A percentile compares a stretch with the other conserved stretches of the same genome.
Conservation (phyloP, 2,329 filamentous ascomycete species). For the Alternaria gaisen region DNA sequence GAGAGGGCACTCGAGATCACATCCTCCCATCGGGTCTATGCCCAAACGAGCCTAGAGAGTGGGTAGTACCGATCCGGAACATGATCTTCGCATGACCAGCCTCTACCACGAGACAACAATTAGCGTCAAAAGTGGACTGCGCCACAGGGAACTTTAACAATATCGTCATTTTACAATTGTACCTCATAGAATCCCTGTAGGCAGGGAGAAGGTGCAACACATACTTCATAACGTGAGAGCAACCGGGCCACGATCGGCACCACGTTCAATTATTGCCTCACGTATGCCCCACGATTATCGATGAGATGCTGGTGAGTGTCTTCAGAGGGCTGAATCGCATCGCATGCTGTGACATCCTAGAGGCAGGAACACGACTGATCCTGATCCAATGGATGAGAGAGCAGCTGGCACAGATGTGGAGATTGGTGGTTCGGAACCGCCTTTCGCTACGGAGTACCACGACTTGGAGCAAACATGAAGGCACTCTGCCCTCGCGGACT, state of each 20-base stretch:
- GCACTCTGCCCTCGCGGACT: not conserved
- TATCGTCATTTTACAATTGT: not conserved
- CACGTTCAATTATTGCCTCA: not conserved
- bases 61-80: not conserved
- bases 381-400: not conserved
- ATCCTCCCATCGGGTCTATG: slow-evolving; percentile 3
- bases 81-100: not conserved
- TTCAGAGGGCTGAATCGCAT: not conserved
- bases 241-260: not conserved
- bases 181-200: not conserved
- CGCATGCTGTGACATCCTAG: not conserved
- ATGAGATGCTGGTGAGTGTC: not conserved
- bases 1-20: not conserved
- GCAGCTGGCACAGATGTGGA: not conserved
- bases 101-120: not conserved
- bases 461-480: not conserved
- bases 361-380: not conserved
- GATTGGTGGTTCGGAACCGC: not conserved
- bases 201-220: not conserved
- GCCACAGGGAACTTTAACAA: not conserved
- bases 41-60: not conserved
- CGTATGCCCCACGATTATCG: not conserved
- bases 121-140: not conserved
- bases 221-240: not conserved
- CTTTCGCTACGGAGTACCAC: not conserved